Evolutionary conservation across 495 filamentous ascomycete genomes (phyloP), one percentile per base, ranked within the genome.

Genomic region (Amniculicola lignicola): DNA sequence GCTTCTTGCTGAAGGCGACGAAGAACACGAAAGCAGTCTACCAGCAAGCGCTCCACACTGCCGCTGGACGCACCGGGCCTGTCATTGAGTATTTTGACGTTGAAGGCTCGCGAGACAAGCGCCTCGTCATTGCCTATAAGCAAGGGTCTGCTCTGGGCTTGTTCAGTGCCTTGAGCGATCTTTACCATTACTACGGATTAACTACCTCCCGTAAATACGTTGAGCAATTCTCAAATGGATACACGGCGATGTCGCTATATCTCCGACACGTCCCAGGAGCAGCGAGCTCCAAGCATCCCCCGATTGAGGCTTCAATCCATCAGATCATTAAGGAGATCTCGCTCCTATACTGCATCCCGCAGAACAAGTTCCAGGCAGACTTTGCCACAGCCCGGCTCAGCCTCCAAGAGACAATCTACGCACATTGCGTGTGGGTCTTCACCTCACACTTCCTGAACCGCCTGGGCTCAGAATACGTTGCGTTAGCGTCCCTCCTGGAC

Each of bases 301-400:
- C 86, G 0, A 93, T 98, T 52, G 89, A 96, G 67, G 84, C 90
- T 37, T 91, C 91, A 7, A 95, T 98, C 60, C 90, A 96, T 75
- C 94, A 98, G 73, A 95, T 98, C 73, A 95, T 94, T 77, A 96
- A 97, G 79, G 93, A 98, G 70, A 83, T 94, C 40, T 96, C 91
- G 10, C 82, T 98, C 37, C 77, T 98, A 29, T 98, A 96, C 82
- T 98, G 93, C 75, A 86, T 98, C 61, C 93, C 93, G 4, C 93
- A 95, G 71, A 97, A 95, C 75, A 88, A 90, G 67, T 88, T 97
- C 69, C 90, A 96, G 67, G 72, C 76, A 40, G 81, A 95, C 67
- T 98, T 98, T 71, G 86, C 87, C 28, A 82, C 79, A n/a, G 94
- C 92, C 15, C 77, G 83, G 51, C 78, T 98, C 51, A 96, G 90